Evolutionary conservation across 352 stramenopile species (phyloP).

Genomic region (Phytophthora capsici): DNA sequence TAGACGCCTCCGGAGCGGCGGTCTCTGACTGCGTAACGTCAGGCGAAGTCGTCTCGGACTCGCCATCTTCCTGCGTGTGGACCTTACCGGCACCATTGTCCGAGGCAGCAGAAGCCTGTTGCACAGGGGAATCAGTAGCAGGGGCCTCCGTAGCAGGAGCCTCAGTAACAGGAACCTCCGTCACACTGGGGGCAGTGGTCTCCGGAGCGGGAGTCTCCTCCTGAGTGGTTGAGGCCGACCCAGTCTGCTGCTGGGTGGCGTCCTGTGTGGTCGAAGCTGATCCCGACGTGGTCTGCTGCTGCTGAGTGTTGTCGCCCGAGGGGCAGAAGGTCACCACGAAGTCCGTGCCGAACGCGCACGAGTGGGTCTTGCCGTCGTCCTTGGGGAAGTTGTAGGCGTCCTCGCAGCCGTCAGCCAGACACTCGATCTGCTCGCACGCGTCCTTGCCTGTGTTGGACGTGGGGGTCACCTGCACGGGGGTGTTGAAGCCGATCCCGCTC

Average conservation of each 20-base stretch:
- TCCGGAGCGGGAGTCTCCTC: constrained; percentile 22
- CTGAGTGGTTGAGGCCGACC: constrained; percentile 9
- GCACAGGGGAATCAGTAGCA: constrained; percentile 29
- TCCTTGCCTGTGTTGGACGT: constrained; percentile 63
- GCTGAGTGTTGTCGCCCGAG: constrained; percentile 19
- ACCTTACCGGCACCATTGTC: constrained; percentile 25
- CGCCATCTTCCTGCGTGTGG: constrained; percentile 26
- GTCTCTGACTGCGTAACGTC: constrained; percentile 20
- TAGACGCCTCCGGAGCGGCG: constrained; percentile 17
- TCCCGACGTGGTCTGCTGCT: constrained; percentile 22
- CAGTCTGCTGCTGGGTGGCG: constrained; percentile 13
- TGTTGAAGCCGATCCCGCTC: constrained; percentile 72
- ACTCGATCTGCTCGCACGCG: constrained; percentile 67
- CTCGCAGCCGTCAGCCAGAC: constrained; percentile 55
- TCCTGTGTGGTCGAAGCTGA: constrained; percentile 20
- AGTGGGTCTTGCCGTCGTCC: constrained; percentile 81
- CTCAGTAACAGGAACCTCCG: constrained; percentile 5
- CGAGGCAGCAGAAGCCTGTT: constrained; percentile 22
- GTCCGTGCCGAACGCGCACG: constrained; percentile 62
- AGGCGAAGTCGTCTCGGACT: constrained; percentile 16
- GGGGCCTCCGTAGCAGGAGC: constrained; percentile 17
- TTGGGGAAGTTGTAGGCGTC: constrained; percentile 77
- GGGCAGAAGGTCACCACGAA: constrained; percentile 79
- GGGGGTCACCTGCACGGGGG: constrained; percentile 60
- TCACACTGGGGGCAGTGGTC: constrained; percentile 14